phyloP scores from a whole-genome alignment of 2,329 filamentous ascomycete species.

The Aspergillus sp. region DNA sequence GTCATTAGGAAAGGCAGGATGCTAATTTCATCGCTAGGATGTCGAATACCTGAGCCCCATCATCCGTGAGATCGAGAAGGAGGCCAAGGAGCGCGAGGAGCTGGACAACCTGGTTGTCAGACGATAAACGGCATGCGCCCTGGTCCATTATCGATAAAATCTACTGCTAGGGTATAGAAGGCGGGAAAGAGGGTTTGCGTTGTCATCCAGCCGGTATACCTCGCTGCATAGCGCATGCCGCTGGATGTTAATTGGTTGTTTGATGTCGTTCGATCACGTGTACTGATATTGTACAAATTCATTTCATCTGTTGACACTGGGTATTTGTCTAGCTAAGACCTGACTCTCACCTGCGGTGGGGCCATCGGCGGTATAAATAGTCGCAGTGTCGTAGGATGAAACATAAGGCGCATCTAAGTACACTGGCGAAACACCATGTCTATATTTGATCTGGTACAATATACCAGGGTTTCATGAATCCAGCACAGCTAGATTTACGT shows the following conservation, averaged over 20 bases:
- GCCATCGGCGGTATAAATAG: too few species aligned
- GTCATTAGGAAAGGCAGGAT: neutral
- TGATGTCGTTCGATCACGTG: slow-evolving; percentile 26
- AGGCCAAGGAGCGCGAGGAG: slow-evolving; percentile 65
- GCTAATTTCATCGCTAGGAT: slow-evolving; percentile 50
- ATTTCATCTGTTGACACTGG: slow-evolving; percentile 23
- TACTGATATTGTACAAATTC: slow-evolving; percentile 44
- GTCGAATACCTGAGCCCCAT: slow-evolving; percentile 63
- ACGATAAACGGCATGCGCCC: slow-evolving; percentile 34
- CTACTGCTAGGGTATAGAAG: slow-evolving; percentile 15
- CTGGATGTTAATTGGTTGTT: slow-evolving; percentile 21
- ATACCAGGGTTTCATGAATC: slow-evolving; percentile 9
- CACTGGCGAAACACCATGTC: neutral
- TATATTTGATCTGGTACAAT: slow-evolving; percentile 22
- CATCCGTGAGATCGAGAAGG: slow-evolving; percentile 66
- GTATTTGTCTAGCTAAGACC: too few species aligned
- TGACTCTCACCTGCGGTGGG: too few species aligned
- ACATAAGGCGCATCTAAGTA: neutral
- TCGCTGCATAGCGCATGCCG: slow-evolving; percentile 19
- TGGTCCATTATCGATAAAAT: slow-evolving; percentile 20
- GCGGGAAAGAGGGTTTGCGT: slow-evolving; percentile 21
- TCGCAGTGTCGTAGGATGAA: too few species aligned
- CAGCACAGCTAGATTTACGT: slow-evolving; percentile 66
- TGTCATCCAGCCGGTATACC: slow-evolving; percentile 13
- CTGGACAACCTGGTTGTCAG: slow-evolving; percentile 64